phyloP scores from a whole-genome alignment of 225 moss, liverwort and hornwort genomes.

The Sphagnum tenellum region DNA sequence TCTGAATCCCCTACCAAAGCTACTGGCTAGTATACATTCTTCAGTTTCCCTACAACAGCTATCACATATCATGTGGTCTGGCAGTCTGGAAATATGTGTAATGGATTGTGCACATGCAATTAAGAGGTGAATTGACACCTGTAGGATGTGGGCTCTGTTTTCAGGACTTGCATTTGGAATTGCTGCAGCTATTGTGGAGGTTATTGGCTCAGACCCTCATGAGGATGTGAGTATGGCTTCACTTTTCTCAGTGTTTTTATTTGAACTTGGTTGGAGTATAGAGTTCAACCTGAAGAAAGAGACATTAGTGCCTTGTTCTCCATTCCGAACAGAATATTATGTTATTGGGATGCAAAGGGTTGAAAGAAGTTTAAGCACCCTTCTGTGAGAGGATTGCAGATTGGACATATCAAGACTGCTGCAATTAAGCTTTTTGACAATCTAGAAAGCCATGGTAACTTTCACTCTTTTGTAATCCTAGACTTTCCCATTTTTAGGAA shows the following conservation, averaged over 20 bases:
- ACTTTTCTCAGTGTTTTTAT: background rate
- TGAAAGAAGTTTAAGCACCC: background rate
- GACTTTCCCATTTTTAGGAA: background rate
- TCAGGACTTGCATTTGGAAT: slow-evolving; percentile 28
- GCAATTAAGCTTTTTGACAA: slow-evolving; percentile 27
- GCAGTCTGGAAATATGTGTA: background rate
- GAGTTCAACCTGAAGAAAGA: background rate
- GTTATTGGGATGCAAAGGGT: background rate
- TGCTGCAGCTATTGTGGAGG: slow-evolving; percentile 30
- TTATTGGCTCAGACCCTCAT: slow-evolving; percentile 16
- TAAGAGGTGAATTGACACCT: background rate
- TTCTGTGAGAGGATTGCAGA: slow-evolving; percentile 1
- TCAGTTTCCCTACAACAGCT: background rate
- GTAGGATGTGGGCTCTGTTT: background rate
- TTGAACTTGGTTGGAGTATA: background rate
- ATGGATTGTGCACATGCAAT: background rate
- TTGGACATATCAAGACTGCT: slow-evolving; percentile 15
- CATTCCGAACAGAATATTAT: background rate
- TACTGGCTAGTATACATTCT: slow-evolving; percentile 12
- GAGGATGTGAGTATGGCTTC: slow-evolving; percentile 11
- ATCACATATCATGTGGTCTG: background rate
- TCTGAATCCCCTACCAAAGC: slow-evolving; percentile 24
- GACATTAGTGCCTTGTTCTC: background rate
- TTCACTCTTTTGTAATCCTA: background rate
- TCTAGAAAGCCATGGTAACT: slow-evolving; percentile 23